Base-by-base conservation (phyloP, 176 grass and related monocot species). In the Ensete glaucum region DNA sequence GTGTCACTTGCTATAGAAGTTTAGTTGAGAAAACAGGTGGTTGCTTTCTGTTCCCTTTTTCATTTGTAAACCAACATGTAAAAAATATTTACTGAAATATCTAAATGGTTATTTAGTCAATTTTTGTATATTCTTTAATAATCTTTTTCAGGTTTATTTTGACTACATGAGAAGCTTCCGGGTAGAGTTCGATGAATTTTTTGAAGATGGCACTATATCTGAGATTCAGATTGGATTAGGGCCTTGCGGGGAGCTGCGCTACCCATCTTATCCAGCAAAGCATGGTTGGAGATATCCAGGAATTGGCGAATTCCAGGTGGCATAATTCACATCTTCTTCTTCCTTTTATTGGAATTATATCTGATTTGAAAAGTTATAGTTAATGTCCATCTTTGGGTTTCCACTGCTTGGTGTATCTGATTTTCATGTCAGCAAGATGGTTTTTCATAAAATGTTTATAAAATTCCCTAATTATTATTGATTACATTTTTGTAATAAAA, bases 141-240 rank as follows among this genome's bases (percentile, higher is more conserved):
- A 20, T 59, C 12, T n/a, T n/a, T 50, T 90, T 19, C 34, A 97
- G 90, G 93, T 97, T 20, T 97, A 97, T 81, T 97, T 93, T 83
- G 93, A 97, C 72, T 97, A 85, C 75, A 97, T 97, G 93, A 87
- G 93, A 85, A 97, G 90, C 68, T 97, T 97, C 50, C 84, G 90
- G 50, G 83, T 97, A 71, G 90, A 93, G 69, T 88, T 93, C 11
- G 76, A 97, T 23, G 87, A 93, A 27, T 93, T 88, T 62, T 97
- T 97, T 73, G 83, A 93, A 86, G 77, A 88, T 73, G 90, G 77
- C 5, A 80, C 92, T 34, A 90, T 97, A 56, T 90, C 87, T 73
- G 90, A 97, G 66, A 86, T 97, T 54, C 85, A 97, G 79, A 64
- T 97, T 86, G 93, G 93, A 11, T 78, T 97, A 72, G 93, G 93